phyloP scores from a whole-genome alignment of 805 yeast species.

The Jamesozyma lodderae region DNA sequence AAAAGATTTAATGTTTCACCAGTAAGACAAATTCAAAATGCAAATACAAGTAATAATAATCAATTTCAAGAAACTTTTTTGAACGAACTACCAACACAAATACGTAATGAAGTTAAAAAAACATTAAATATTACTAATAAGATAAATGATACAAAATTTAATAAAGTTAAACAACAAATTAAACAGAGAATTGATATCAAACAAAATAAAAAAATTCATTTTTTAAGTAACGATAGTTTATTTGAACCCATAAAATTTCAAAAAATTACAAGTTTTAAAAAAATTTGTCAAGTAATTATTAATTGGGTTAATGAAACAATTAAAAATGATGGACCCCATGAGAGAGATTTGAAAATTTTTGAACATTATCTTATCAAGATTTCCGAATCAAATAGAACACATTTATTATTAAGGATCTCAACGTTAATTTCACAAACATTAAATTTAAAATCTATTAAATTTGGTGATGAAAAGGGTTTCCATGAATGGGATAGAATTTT shows the following conservation, averaged over 20 bases:
- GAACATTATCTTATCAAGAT: slow-evolving; percentile 28
- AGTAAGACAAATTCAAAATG: slow-evolving; percentile 27
- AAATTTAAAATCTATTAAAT: slow-evolving; percentile 10
- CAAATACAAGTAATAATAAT: neutral
- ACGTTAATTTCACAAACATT: slow-evolving; percentile 17
- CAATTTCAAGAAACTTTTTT: slow-evolving; percentile 51
- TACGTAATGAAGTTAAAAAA: slow-evolving; percentile 49
- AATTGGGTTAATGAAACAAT: slow-evolving; percentile 33
- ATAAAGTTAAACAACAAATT: slow-evolving; percentile 11
- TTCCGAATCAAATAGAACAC: slow-evolving; percentile 21
- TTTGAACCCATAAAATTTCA: slow-evolving; percentile 30
- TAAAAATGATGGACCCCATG: slow-evolving; percentile 30
- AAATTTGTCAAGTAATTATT: slow-evolving; percentile 28
- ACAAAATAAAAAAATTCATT: slow-evolving; percentile 13
- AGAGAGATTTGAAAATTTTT: slow-evolving; percentile 33
- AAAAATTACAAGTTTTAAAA: slow-evolving; percentile 26
- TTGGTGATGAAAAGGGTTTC: slow-evolving; percentile 11
- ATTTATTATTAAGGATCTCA: slow-evolving; percentile 17
- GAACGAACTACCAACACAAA: slow-evolving; percentile 53
- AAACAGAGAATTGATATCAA: slow-evolving; percentile 9
- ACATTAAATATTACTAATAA: slow-evolving; percentile 35
- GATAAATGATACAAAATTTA: slow-evolving; percentile 16
- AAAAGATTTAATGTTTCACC: slow-evolving; percentile 11
- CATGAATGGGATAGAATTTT: slow-evolving; percentile 28
- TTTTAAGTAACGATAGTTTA: slow-evolving; percentile 15